These are phyloP conservation scores for Hymenoscyphus scutula DNA, from an alignment of 2,329 filamentous ascomycete genomes.

Conservation along the genomic window DNA sequence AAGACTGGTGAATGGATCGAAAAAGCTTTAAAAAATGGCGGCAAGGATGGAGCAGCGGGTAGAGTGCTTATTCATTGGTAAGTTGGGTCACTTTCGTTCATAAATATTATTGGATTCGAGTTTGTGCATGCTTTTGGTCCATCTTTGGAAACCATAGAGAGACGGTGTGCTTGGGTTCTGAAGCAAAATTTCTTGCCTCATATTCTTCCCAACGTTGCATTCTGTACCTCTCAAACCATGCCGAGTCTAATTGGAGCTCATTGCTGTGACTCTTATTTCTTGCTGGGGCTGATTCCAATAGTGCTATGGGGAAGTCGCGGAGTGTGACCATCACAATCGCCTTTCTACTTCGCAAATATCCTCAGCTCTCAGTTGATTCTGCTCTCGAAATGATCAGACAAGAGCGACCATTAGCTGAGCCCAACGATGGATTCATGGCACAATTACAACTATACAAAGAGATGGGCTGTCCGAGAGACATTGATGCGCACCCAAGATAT, in stretches of 20 bases:
- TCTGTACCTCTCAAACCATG: no score
- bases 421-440: constrained; percentile 87
- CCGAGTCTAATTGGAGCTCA: no score
- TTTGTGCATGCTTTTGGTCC: not conserved
- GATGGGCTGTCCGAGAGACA: constrained; percentile 74
- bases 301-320: constrained; percentile 94
- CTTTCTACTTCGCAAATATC: constrained; percentile 73
- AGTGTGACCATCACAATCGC: constrained; percentile 82
- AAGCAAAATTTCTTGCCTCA: not conserved
- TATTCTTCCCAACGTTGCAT: no score
- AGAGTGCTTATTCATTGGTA: constrained; percentile 70
- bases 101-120: constrained; percentile 4
- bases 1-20: constrained; percentile 81
- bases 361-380: constrained; percentile 44
- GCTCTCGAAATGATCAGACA: constrained; percentile 70
- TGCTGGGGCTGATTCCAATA: constrained; percentile 39
- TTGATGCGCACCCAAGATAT: constrained; percentile 71
- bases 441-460: constrained; percentile 84
- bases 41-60: constrained; percentile 48
- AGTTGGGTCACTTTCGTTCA: constrained; percentile 38
- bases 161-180: not conserved
- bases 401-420: constrained; percentile 75
- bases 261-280: no score
- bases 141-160: not conserved
- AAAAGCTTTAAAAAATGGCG: constrained; percentile 61